Conservation (phyloP, 2,329 filamentous ascomycete genomes). For the Didymella pomorum region DNA sequence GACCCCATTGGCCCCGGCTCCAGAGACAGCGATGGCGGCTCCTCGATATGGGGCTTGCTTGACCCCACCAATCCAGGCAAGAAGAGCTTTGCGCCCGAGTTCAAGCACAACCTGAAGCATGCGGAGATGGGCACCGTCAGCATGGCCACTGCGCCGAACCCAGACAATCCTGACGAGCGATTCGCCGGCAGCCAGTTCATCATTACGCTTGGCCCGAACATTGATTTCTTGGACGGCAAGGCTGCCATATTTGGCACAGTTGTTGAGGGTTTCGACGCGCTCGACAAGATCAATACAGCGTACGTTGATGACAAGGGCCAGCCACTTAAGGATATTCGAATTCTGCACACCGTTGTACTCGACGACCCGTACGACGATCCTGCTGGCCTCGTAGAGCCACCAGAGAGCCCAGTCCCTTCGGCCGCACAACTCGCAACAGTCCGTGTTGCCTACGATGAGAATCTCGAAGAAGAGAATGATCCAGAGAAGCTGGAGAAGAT, state of each 20-base stretch:
- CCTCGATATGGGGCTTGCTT: slow-evolving; percentile 88
- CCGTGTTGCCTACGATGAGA: slow-evolving; percentile 88
- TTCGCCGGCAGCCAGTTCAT: slow-evolving; percentile 93
- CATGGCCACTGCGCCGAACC: slow-evolving; percentile 88
- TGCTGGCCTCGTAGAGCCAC: slow-evolving; percentile 75
- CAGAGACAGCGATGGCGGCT: slow-evolving; percentile 86
- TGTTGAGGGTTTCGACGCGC: slow-evolving; percentile 90
- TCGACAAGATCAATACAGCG: slow-evolving; percentile 91
- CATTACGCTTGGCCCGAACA: slow-evolving; percentile 86
- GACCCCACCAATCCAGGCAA: slow-evolving; percentile 68
- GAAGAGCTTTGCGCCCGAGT: slow-evolving; percentile 82
- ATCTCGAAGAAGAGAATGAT: slow-evolving; percentile 78
- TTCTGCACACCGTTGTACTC: slow-evolving; percentile 89
- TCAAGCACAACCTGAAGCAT: slow-evolving; percentile 89
- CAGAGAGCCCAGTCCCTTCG: slow-evolving; percentile 79
- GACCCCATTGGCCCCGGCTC: slow-evolving; percentile 90
- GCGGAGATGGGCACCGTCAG: slow-evolving; percentile 89
- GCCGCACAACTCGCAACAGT: slow-evolving; percentile 89
- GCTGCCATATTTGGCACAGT: slow-evolving; percentile 96
- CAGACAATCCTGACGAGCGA: slow-evolving; percentile 79
- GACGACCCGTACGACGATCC: slow-evolving; percentile 94
- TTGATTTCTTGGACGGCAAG: slow-evolving; percentile 90
- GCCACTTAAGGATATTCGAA: slow-evolving; percentile 91
- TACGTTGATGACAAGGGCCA: slow-evolving; percentile 87
- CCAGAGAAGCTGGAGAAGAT: slow-evolving; percentile 81